Conservation (phyloP, 331 rosid species). For the Dryas integrifolia region DNA sequence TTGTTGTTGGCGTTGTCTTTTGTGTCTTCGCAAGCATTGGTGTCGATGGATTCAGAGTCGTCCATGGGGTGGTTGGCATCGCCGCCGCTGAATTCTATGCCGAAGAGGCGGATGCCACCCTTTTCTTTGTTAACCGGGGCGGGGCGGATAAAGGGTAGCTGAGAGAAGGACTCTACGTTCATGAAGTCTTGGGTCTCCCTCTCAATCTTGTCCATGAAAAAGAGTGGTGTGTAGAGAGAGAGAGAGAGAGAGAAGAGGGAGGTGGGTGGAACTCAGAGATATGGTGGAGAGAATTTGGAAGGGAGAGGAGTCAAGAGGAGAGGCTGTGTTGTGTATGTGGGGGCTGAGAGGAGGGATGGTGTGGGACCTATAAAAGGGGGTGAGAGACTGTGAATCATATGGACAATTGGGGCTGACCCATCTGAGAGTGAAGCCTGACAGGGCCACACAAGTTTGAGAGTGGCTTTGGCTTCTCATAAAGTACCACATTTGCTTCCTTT, state of each 20-base stretch:
- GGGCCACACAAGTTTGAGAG: constrained; percentile 56
- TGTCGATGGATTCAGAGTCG: constrained; percentile 38
- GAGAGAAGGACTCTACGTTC: constrained; percentile 95
- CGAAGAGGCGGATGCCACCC: constrained; percentile 72
- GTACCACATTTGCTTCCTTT: constrained; percentile 43
- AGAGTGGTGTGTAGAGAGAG: not conserved
- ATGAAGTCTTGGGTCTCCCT: constrained; percentile 90
- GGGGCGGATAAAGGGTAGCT: constrained; percentile 94
- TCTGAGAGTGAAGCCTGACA: constrained; percentile 84
- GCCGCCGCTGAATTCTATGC: constrained; percentile 57
- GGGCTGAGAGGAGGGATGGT: not conserved
- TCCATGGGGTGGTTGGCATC: constrained; percentile 11
- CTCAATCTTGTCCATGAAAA: constrained; percentile 67
- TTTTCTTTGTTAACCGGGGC: constrained; percentile 59
- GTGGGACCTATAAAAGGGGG: constrained; percentile 51
- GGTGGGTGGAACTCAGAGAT: no score
- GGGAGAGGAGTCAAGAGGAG: not conserved
- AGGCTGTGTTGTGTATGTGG: constrained; percentile 2
- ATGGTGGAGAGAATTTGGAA: not conserved
- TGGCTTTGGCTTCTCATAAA: constrained; percentile 62
- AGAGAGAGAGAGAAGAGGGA: not conserved
- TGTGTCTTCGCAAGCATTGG: constrained; percentile 33
- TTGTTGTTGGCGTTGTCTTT: constrained; percentile 22
- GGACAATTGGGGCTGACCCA: constrained; percentile 78
- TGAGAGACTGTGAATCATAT: constrained; percentile 45